Base-by-base conservation (phyloP, 176 grass and related monocot genomes). In the Urochloa ruziziensis region DNA sequence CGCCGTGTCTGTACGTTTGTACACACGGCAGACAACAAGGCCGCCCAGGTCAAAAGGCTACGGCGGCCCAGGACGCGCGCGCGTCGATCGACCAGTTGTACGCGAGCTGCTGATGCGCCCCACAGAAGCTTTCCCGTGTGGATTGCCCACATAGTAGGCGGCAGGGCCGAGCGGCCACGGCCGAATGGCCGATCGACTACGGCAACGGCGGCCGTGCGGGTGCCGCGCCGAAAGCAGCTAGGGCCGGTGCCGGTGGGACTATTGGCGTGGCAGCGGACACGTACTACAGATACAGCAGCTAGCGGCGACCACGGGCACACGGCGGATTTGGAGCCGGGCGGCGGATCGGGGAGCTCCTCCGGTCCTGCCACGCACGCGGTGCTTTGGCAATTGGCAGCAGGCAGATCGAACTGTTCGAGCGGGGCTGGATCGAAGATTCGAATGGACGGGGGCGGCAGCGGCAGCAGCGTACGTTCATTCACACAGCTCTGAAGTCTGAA, bases 61-160 rank as follows among this genome's bases (percentile, higher is more conserved):
- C n/a, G 61, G 62, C 24, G 2, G 61, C n/a, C 6, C 44, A 51
- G 47, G 29, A 67, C 47, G 28, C 25, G 32, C 44, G 43, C 25
- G n/a, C n/a, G n/a, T n/a, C n/a, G n/a, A n/a, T n/a, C n/a, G n/a
- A 30, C 21, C 12, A 46, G 24, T 46, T 73, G 70, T 73, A 53
- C 70, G 70, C 46, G 28, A 24, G 21, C 61, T 25, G 78, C 78
- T 67, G 43, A 73, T 73, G 46, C 70, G 70, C 70, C 70, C 9
- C 48, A 74, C 71, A n/a, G 16, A 53, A 74, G 48, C 52, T 70
- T 33, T 49, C n/a, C n/a, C n/a, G n/a, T n/a, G n/a, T n/a, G n/a
- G n/a, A n/a, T n/a, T n/a, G n/a, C n/a, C n/a, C n/a, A n/a, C n/a
- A n/a, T n/a, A n/a, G n/a, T n/a, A n/a, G n/a, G n/a, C n/a, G n/a